A percentile compares a stretch with the other conserved stretches of the same genome.
Evolutionary conservation across 1,284 basidiomycete genomes (phyloP).

Genomic region (Thecaphora frezii): DNA sequence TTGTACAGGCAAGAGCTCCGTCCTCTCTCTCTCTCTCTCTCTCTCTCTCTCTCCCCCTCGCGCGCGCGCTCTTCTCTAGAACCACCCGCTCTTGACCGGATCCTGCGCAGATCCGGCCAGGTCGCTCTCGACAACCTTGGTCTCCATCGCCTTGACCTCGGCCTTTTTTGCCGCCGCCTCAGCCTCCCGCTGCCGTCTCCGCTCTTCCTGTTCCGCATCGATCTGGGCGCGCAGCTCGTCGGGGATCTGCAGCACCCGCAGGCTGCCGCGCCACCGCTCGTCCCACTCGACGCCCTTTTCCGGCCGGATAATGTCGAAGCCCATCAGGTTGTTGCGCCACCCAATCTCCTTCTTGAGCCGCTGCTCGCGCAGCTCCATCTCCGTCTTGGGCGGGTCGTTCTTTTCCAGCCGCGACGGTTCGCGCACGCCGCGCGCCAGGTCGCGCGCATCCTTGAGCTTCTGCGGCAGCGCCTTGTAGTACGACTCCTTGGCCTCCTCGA

Average conservation of each 20-base stretch:
- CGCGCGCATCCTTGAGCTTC: slow-evolving; percentile 74
- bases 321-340: slow-evolving; percentile 76
- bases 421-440: slow-evolving; percentile 73
- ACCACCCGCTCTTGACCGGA: too few species aligned
- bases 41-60: too few species aligned
- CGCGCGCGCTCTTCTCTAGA: too few species aligned
- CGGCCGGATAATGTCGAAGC: slow-evolving; percentile 75
- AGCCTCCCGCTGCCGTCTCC: too few species aligned
- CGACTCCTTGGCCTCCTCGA: slow-evolving; percentile 70
- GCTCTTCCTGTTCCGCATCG: slow-evolving; percentile 14
- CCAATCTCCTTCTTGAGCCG: slow-evolving; percentile 72
- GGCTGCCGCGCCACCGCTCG: slow-evolving; percentile 68
- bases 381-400: slow-evolving; percentile 78
- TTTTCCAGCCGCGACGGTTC: slow-evolving; percentile 82
- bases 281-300: slow-evolving; percentile 73
- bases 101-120: too few species aligned
- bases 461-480: slow-evolving; percentile 77
- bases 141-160: too few species aligned
- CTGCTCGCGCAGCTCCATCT: slow-evolving; percentile 72
- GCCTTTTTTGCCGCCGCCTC: too few species aligned
- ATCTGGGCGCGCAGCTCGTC: slow-evolving; percentile 23
- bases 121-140: too few species aligned
- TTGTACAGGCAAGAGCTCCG: too few species aligned
- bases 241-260: slow-evolving; percentile 64
- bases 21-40: too few species aligned